phyloP scores from a whole-genome alignment of 176 grass and related monocot genomes.

The Avena eriantha region DNA sequence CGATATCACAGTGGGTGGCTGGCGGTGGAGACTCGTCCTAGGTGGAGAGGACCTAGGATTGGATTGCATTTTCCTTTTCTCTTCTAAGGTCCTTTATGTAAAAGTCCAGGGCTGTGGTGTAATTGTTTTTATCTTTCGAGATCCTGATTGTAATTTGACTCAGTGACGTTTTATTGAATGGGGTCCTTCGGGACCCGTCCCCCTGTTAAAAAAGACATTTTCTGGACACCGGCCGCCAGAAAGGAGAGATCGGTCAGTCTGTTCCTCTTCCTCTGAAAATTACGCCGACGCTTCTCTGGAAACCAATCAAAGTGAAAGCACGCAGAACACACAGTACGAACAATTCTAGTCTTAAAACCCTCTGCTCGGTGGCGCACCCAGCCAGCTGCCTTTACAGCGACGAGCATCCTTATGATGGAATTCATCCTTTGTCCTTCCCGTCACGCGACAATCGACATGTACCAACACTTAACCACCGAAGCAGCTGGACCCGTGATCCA shows the following conservation, averaged over 20 bases:
- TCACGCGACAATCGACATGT: constrained; percentile 16
- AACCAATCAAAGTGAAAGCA: background rate
- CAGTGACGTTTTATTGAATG: too few relatives aligned
- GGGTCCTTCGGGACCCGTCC: too few relatives aligned
- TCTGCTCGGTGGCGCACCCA: background rate
- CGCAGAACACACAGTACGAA: background rate
- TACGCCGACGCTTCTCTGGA: background rate
- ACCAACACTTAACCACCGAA: background rate
- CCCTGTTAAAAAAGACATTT: background rate
- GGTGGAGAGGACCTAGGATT: too few relatives aligned
- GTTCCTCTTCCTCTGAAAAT: too few relatives aligned
- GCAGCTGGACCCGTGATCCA: too few relatives aligned
- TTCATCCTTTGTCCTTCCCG: background rate
- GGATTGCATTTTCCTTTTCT: too few relatives aligned
- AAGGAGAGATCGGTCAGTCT: background rate
- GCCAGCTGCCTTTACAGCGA: constrained; percentile 7
- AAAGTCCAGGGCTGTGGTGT: too few relatives aligned
- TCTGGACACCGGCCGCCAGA: background rate
- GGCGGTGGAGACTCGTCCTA: too few relatives aligned
- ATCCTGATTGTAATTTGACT: too few relatives aligned
- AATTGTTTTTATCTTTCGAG: too few relatives aligned
- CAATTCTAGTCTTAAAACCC: background rate
- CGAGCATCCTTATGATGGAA: constrained; percentile 1
- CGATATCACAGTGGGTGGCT: too few relatives aligned
- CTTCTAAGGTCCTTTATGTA: too few relatives aligned